phyloP scores from a whole-genome alignment of 2,329 filamentous ascomycete genomes.

The Colletotrichum australisinense region DNA sequence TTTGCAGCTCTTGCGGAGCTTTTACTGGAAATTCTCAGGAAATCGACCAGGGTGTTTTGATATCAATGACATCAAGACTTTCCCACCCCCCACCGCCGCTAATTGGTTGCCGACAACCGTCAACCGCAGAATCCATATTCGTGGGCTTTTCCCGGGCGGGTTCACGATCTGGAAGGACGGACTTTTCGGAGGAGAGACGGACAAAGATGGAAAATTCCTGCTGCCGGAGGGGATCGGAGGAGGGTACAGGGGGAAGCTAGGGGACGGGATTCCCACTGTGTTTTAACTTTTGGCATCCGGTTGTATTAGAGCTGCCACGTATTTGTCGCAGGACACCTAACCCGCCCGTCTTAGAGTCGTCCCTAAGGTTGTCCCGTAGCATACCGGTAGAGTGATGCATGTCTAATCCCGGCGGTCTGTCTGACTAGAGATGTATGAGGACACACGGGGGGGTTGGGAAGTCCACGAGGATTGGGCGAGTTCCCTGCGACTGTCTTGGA shows the following conservation, averaged over 20 bases:
- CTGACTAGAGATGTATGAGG: constrained; percentile 9
- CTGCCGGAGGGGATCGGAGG: not conserved
- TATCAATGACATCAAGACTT: constrained; percentile 35
- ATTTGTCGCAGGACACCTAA: constrained; percentile 12
- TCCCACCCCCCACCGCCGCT: not conserved
- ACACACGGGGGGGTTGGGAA: not conserved
- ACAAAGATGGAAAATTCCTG: not conserved
- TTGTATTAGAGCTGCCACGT: not conserved
- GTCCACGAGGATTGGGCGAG: constrained; percentile 6
- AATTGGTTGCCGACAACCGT: not conserved
- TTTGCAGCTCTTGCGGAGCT: constrained; percentile 3
- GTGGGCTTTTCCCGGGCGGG: not conserved
- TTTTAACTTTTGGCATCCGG: not conserved
- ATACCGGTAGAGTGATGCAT: not conserved
- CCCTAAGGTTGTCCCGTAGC: not conserved
- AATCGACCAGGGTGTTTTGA: not conserved
- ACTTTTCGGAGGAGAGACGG: not conserved
- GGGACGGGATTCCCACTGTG: not conserved
- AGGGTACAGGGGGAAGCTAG: not conserved
- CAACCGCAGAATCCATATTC: not conserved
- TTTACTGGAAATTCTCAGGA: not conserved
- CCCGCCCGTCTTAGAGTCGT: not conserved
- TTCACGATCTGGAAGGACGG: not conserved
- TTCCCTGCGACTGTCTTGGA: constrained; percentile 1
- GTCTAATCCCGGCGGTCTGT: not conserved